phyloP scores from a whole-genome alignment of 2,329 filamentous ascomycete genomes.

The Trichophyton equinum region DNA sequence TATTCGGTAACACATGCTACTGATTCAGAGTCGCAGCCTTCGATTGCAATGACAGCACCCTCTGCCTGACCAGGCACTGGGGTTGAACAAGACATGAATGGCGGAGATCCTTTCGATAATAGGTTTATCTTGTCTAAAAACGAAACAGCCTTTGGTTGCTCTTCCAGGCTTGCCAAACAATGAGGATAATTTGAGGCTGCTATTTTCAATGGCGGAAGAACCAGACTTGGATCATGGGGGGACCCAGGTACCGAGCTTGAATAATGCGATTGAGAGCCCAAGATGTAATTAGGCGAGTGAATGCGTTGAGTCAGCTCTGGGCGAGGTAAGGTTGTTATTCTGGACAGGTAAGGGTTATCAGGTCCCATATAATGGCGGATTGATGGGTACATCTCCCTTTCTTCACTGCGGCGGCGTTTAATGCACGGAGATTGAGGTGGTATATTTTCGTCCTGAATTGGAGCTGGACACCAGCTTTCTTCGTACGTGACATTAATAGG shows the following conservation, averaged over 20 bases:
- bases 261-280: constrained; percentile 45
- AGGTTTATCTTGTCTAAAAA: constrained; percentile 65
- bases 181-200: constrained; percentile 18
- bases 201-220: constrained; percentile 43
- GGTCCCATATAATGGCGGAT: constrained; percentile 28
- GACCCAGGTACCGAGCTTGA: constrained; percentile 16
- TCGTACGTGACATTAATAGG: constrained; percentile 18
- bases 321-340: constrained; percentile 33
- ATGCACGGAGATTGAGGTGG: constrained; percentile 40
- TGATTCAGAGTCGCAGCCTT: constrained; percentile 56
- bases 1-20: constrained; percentile 54
- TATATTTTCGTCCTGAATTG: constrained; percentile 21
- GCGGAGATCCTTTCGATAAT: constrained; percentile 61
- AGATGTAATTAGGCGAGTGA: constrained; percentile 24
- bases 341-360: constrained; percentile 29
- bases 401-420: constrained; percentile 52
- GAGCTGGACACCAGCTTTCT: constrained; percentile 15
- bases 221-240: constrained; percentile 38
- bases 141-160: constrained; percentile 63
- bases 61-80: constrained; percentile 18
- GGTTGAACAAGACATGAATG: constrained; percentile 32
- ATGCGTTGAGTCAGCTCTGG: constrained; percentile 21
- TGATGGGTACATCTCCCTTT: constrained; percentile 29
- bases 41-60: constrained; percentile 69
- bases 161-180: constrained; percentile 43